Base-by-base conservation (phyloP, 2,329 filamentous ascomycete species). In the Akanthomyces uredinophilus region DNA sequence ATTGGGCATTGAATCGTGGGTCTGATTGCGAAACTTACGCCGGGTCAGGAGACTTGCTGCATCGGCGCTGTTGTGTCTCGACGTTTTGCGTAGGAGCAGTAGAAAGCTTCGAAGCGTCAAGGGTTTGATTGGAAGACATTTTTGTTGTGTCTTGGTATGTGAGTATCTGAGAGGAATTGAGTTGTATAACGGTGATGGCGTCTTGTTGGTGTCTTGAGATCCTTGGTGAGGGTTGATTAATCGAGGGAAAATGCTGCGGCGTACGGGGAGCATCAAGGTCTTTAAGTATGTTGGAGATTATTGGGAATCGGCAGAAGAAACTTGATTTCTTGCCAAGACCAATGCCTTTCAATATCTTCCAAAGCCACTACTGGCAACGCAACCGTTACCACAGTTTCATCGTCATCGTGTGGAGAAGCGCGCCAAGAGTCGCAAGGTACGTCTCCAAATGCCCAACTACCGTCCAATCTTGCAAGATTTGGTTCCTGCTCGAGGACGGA, bases 371-470 rank as follows among this genome's bases (percentile, higher is more conserved):
- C n/a, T 44, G 47, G 5, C 8, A 39, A 51, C 56, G 56, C 56
- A 59, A 43, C 29, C 35, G 37, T 14, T 5, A n/a, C 24, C 46
- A 51, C 14, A 11, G 11, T 20, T 20, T 16, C 16, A 51, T 51
- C 56, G 56, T 52, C 57, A 60, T 60, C n/a, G 24, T 60, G 57
- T 52, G 57, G 57, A 27, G 55, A 37, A 44, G 22, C 8, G 22
- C 22, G 37, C 35, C 54, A 57, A 22, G 29, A 13, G 13, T 29
- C 39, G 8, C 24, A 32, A 11, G 49, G 16, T 2, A 27, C 3
- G 16, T 55, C 24, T 29, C 20, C 16, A 35, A 8, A 10, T 8
- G 32, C 32, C 32, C 32, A 29, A 41, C 22, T 49, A 44, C 55
- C 44, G 46, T 39, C 55, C 44, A 41, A 50, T 43, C 44, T 58